phyloP scores from a whole-genome alignment of 495 filamentous ascomycete genomes.

The Trichoderma asperelloides region DNA sequence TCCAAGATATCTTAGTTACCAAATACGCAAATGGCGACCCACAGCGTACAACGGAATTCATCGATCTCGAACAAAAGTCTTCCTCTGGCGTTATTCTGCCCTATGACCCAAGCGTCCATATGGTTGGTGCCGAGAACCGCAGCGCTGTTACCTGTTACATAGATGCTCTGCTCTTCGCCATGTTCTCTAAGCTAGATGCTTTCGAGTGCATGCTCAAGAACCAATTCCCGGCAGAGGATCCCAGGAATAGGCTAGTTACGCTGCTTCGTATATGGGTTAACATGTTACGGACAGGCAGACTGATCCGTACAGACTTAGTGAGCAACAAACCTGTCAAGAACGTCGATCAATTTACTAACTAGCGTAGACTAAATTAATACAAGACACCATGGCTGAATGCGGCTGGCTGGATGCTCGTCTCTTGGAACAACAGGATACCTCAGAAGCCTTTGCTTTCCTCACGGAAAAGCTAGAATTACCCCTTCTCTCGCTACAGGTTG shows the following conservation, averaged over 20 bases:
- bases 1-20: constrained; percentile 59
- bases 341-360: constrained; percentile 23
- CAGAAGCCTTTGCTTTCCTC: constrained; percentile 91
- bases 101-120: constrained; percentile 57
- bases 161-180: constrained; percentile 87
- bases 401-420: constrained; percentile 80
- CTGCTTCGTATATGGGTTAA: constrained; percentile 88
- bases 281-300: constrained; percentile 70
- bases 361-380: constrained; percentile 66
- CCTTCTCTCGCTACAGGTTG: constrained; percentile 84
- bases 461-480: constrained; percentile 82
- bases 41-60: constrained; percentile 65
- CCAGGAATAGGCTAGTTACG: constrained; percentile 60
- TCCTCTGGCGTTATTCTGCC: constrained; percentile 70
- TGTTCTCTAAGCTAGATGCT: constrained; percentile 83
- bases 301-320: constrained; percentile 83
- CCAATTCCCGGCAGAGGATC: constrained; percentile 49
- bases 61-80: constrained; percentile 67
- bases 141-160: constrained; percentile 83
- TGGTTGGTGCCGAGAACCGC: constrained; percentile 83
- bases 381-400: constrained; percentile 74
- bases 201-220: constrained; percentile 78
- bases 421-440: constrained; percentile 80
- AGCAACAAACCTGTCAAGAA: constrained; percentile 16
- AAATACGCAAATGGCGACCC: constrained; percentile 58